These are phyloP conservation scores for Fusarium incarnatum DNA, from an alignment of 2,329 filamentous ascomycete genomes.

Conservation along the genomic window DNA sequence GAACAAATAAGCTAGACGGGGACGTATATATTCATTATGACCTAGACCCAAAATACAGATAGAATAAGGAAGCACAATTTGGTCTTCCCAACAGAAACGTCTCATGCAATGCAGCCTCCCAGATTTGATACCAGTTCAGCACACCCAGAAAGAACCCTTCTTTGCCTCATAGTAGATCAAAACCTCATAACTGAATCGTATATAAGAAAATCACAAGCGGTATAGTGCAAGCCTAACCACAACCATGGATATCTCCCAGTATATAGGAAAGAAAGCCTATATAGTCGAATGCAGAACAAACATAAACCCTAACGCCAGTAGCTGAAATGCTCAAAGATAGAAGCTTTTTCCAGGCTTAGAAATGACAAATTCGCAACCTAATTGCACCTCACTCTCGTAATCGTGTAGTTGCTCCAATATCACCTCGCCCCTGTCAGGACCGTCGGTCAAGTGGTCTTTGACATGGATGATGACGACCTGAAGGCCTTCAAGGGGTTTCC, in stretches of 20 bases:
- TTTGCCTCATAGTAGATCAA: slow-evolving; percentile 13
- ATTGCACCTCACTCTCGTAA: slow-evolving; percentile 70
- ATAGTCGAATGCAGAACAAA: slow-evolving; percentile 12
- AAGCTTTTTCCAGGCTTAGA: slow-evolving; percentile 73
- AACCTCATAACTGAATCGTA: background rate
- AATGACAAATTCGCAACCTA: slow-evolving; percentile 86
- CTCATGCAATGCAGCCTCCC: slow-evolving; percentile 3
- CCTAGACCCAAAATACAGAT: slow-evolving; percentile 11
- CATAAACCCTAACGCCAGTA: slow-evolving; percentile 14
- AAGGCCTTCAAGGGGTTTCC: slow-evolving; percentile 73
- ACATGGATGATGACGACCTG: slow-evolving; percentile 92
- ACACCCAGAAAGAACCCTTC: background rate
- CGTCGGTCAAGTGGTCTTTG: slow-evolving; percentile 86
- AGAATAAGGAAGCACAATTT: slow-evolving; percentile 6
- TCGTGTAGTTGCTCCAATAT: slow-evolving; percentile 78
- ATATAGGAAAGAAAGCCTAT: slow-evolving; percentile 29
- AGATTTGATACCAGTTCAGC: background rate
- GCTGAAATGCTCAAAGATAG: slow-evolving; percentile 55
- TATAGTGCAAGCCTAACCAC: slow-evolving; percentile 20
- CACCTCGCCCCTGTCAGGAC: slow-evolving; percentile 68
- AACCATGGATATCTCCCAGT: slow-evolving; percentile 16
- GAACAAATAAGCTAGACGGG: slow-evolving; percentile 20
- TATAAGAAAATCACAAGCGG: slow-evolving; percentile 8
- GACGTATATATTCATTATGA: slow-evolving; percentile 17
- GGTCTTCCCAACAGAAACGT: background rate